Percentiles rank a stretch among this genome's conserved stretches.
These are phyloP conservation scores for Citrus inodora DNA, from an alignment of 345 rosid genomes.

Conservation along the genomic window DNA sequence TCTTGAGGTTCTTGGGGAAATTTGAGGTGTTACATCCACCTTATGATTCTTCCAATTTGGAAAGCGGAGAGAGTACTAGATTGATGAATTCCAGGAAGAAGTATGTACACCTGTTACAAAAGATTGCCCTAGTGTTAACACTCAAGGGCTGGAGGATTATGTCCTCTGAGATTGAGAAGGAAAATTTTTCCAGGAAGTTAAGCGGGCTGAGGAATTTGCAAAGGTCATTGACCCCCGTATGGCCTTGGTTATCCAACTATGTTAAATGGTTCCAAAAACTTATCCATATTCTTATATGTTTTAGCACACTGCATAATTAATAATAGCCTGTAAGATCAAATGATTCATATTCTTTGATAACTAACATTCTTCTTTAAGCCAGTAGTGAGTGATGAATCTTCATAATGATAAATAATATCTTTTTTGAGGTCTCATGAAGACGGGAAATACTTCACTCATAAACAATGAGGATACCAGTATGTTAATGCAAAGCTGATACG, in stretches of 20 bases:
- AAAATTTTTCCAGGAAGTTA: conserved; percentile 73
- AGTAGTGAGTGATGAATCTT: not conserved
- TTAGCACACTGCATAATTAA: not conserved
- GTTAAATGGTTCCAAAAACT: not conserved
- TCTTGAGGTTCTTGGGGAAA: too few relatives aligned
- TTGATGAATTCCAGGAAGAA: conserved; percentile 51
- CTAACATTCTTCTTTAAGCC: not conserved
- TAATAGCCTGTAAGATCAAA: not conserved
- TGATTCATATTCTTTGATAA: not conserved
- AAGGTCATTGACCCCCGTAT: conserved; percentile 70
- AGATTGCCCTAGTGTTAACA: conserved; percentile 28
- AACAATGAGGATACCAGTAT: too few relatives aligned
- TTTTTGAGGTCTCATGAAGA: not conserved
- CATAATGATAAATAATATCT: not conserved
- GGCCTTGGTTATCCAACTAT: conserved; percentile 5
- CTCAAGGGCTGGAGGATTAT: conserved; percentile 43
- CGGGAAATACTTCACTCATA: not conserved
- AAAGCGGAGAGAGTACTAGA: conserved; percentile 50
- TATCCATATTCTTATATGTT: not conserved
- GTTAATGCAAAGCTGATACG: too few relatives aligned
- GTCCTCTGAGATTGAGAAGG: conserved; percentile 62
- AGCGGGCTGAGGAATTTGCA: conserved; percentile 76
- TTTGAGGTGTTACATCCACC: not conserved
- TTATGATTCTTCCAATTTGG: conserved; percentile 89
- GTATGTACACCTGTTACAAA: conserved; percentile 36